Evolutionary conservation across 495 filamentous ascomycete genomes (phyloP).

Genomic region (Chlorociboria aeruginascens): DNA sequence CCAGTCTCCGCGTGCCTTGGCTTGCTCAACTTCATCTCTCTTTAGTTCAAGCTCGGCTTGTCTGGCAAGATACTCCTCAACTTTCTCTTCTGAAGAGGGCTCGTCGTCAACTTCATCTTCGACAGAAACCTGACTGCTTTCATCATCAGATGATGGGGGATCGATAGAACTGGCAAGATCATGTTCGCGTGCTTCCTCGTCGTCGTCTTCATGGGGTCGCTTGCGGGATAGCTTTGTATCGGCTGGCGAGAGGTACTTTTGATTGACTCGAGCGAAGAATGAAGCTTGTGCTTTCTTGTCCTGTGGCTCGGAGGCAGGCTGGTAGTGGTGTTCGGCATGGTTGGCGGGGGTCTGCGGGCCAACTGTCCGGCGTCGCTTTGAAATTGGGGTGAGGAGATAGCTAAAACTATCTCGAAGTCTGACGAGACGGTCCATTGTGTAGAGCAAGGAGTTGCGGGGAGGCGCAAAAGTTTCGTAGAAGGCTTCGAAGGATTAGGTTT

Average conservation of each 20-base stretch:
- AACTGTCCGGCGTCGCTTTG: constrained; percentile 17
- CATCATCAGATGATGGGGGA: constrained; percentile 7
- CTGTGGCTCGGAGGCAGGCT: constrained; percentile 12
- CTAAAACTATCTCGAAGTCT: constrained; percentile 13
- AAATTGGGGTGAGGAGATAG: constrained; percentile 10
- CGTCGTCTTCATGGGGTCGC: constrained; percentile 7
- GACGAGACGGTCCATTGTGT: constrained; percentile 12
- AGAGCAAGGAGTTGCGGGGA: no score
- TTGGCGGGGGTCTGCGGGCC: constrained; percentile 7
- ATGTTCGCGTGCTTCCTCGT: constrained; percentile 4
- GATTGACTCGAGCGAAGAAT: not conserved
- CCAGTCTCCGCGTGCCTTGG: constrained; percentile 26
- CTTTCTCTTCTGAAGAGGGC: constrained; percentile 10
- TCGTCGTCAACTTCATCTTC: constrained; percentile 2
- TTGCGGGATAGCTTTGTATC: constrained; percentile 9
- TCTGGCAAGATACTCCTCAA: constrained; percentile 16
- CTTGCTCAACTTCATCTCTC: constrained; percentile 7
- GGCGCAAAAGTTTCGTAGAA: no score
- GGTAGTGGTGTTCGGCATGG: not conserved
- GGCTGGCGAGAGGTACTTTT: constrained; percentile 8
- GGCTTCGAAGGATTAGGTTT: no score
- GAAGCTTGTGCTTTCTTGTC: constrained; percentile 6
- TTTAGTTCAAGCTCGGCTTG: constrained; percentile 18
- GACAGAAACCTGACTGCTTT: not conserved
- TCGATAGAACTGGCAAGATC: not conserved